Base-by-base conservation (phyloP, 768 basidiomycete genomes). In the Serendipita indica region DNA sequence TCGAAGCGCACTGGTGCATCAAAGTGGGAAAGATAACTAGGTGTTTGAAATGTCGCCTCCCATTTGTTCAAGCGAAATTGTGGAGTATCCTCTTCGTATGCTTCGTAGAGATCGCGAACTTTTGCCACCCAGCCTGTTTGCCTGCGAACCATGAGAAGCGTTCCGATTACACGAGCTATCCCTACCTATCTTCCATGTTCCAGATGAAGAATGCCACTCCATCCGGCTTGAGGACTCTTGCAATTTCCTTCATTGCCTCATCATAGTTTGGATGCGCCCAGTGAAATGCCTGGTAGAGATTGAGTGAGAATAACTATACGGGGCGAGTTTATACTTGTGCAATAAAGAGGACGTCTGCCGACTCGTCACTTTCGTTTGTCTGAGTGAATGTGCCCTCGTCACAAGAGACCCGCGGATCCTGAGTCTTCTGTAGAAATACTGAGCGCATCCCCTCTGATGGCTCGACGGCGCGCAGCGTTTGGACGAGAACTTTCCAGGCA, bases 161-260 rank as follows among this genome's bases (percentile, higher is more conserved):
- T 41, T 14, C 39, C 32, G 3, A 34, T 28, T 10, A 39, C 20
- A 16, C 3, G 18, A 12, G 32, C 22, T 20, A 25, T 57, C 27
- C 70, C 45, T 60, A 82, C 83, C 84, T 74, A 69, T 90, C 83
- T 68, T 96, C 93, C 30, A 93, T 72, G 70, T 96, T 97, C 93
- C 93, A 97, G 46, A 93, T 80, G 59, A 89, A 75, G 3, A 76
- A 82, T 16, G 86, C 75, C 1, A 76, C 69, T 2, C 89, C 89
- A n/a, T 71, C 70, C 0, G 87, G 84, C 66, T 85, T 86, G 52
- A 96, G 75, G 62, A 92, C 79, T 32, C 89, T 80, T 5, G 80
- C 76, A 64, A 94, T 87, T 67, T 96, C 92, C 0, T 70, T 70
- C 18, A 79, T 75, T 0, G 92, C 89, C 57, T 72, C 74, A 45